These are phyloP conservation scores for Chlorella sp. DNA, from an alignment of 139 green algal species.

Conservation along the genomic window DNA sequence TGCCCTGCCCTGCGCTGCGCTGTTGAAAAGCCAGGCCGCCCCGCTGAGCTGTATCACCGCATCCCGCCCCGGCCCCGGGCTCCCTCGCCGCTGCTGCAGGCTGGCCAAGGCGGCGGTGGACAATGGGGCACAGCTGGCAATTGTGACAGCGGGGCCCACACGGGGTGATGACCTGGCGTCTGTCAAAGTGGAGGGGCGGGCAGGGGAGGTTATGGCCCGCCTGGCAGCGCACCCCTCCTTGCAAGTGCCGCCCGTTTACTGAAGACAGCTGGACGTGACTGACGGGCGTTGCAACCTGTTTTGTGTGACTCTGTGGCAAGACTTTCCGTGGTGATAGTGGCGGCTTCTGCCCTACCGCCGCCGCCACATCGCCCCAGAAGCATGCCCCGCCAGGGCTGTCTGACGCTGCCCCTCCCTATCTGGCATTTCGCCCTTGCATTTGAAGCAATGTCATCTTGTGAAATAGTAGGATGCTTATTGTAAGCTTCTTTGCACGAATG, in stretches of 20 bases:
- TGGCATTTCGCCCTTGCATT: too few relatives aligned
- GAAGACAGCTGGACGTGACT: neutral
- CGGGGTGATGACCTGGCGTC: constrained; percentile 76
- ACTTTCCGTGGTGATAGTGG: too few relatives aligned
- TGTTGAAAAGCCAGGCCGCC: neutral
- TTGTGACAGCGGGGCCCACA: constrained; percentile 81
- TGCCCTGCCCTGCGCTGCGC: neutral
- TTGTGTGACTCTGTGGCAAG: too few relatives aligned
- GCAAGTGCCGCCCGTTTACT: constrained; percentile 31
- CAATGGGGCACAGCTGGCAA: constrained; percentile 57
- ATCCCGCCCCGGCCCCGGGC: neutral
- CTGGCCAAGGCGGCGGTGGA: constrained; percentile 78
- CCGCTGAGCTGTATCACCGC: neutral
- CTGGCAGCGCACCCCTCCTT: constrained; percentile 43
- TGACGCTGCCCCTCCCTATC: too few relatives aligned
- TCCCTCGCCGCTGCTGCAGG: constrained; percentile 15
- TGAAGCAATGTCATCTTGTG: too few relatives aligned
- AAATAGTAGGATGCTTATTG: too few relatives aligned
- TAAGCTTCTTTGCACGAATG: too few relatives aligned
- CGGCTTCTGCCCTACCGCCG: too few relatives aligned
- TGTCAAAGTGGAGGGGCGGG: constrained; percentile 78
- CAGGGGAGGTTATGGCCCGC: constrained; percentile 72
- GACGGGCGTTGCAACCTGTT: too few relatives aligned
- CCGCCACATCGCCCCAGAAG: too few relatives aligned
- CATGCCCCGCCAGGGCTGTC: too few relatives aligned